Base-by-base conservation (phyloP, 148 eudicot genomes). In the Amaranthus cruentus region DNA sequence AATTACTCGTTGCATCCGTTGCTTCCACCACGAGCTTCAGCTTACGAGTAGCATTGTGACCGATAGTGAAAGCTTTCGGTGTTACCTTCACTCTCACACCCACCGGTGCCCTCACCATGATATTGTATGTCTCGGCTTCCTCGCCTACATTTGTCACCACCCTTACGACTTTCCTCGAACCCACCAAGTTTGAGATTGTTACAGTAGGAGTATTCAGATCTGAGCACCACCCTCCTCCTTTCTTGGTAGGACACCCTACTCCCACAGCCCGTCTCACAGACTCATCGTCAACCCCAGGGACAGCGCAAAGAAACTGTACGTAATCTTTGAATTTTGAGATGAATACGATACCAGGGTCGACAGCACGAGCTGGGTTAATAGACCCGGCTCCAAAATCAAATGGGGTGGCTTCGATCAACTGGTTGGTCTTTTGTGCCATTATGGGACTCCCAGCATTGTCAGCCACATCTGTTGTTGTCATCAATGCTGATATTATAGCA, bases 321-420 rank as follows among this genome's bases (percentile, higher is more conserved):
- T 85, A 87, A 74, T 87, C 54, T 50, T 80, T 79, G 80, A 85
- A 89, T 47, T 75, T 48, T 59, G 81, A 54, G 55, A 80, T 61
- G 76, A 89, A 87, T 1, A 89, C 87, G 2, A 89, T 83, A 5
- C 90, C 90, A 5, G 90, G 93, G 67, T 87, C 87, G 9, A 85
- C 73, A 50, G 93, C 88, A 11, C 78, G 78, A 52, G 86, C 71
- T 0, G 88, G 82, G 65, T 89, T 85, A 78, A 89, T 60, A 5
- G 80, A 74, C 4, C 93, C 93, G 0, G 93, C 79, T 10, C 90
- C 90, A 57, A 74, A 85, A 64, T 87, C 90, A 47, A 89, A 89
- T 12, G 93, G 88, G 10, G 86, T 83, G 68, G 85, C 93, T 10
- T 83, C 81, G 9, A 84, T 59, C 21, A 85, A 66, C 4, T 84